Conservation (phyloP, 495 filamentous ascomycete species). For the Penicillium salamii region DNA sequence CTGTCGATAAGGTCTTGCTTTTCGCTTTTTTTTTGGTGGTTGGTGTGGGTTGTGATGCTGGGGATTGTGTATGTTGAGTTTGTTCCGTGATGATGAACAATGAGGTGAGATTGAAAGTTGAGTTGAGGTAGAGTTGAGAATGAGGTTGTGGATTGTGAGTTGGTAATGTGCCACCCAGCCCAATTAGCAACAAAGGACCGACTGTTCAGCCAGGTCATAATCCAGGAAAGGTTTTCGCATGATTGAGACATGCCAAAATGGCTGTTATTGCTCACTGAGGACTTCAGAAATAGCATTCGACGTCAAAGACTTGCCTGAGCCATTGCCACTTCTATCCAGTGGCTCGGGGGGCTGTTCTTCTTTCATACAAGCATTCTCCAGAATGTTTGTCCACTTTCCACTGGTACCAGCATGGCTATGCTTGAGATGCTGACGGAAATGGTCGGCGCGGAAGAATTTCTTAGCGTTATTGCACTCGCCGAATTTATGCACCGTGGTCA, state of each 20-base stretch:
- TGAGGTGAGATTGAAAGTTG: not conserved
- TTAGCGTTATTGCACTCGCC: constrained; percentile 97
- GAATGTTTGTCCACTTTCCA: constrained; percentile 98
- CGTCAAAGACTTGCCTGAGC: constrained; percentile 19
- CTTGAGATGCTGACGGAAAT: constrained; percentile 97
- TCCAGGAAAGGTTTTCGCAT: not conserved
- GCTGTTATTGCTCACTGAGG: constrained; percentile 28
- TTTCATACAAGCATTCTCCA: constrained; percentile 96
- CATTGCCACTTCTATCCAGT: constrained; percentile 16
- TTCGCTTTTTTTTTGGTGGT: too few species aligned
- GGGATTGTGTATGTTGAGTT: too few species aligned
- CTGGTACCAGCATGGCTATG: constrained; percentile 96
- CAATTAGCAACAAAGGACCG: not conserved
- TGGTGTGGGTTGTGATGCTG: too few species aligned
- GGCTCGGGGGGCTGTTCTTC: constrained; percentile 63
- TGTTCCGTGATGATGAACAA: not conserved
- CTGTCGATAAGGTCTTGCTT: not conserved
- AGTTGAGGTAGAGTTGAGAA: too few species aligned
- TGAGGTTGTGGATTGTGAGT: too few species aligned
- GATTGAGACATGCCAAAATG: not conserved
- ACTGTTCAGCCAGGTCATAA: not conserved
- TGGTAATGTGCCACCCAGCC: too few species aligned
- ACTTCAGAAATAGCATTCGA: constrained; percentile 40
- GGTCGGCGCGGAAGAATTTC: constrained; percentile 96
- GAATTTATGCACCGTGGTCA: constrained; percentile 91